Evolutionary conservation across 1,139 yeast genomes (phyloP), one percentile per base, ranked within the genome.

Genomic region (Geotrichum phurueaensis): DNA sequence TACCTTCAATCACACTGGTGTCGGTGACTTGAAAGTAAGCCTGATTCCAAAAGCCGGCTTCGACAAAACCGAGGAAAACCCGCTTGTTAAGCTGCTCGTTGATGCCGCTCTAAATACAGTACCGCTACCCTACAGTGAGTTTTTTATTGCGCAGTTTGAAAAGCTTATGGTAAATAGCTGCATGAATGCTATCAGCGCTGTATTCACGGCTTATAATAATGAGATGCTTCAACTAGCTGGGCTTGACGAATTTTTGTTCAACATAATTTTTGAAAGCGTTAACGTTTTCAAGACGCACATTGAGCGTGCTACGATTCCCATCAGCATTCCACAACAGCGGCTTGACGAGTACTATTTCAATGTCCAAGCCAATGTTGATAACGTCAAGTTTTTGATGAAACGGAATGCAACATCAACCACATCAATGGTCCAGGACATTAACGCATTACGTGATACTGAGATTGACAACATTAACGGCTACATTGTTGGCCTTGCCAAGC

Each of bases 381-480:
- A 51, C 33, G 12, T 51, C 18, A 51, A 27, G 31, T 50, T 39
- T 27, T 25, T 56, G 29, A 51, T 39, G 2, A 36, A 39, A 4
- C 45, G 51, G 9, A 51, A 56, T 31, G 22, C 18, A 15, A 18
- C 12, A 25, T 50, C 59, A 12, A 56, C 54, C 1, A 56, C 59
- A 20, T 56, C 59, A n/a, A 94, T 92, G 98, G 80, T 96, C 67
- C 90, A 88, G 66, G 98, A 92, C 68, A 79, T 87, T 1, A 72
- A 82, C 54, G 77, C 80, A 64, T 76, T 84, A 59, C 79, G 84
- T 65, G 78, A 77, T 29, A 87, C 96, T 0, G 99, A 92, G 70
- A 81, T 92, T 36, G 87, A 86, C 63, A 87, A 81, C 71, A 85
- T 92, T 63, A 92, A 90, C 69, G 96, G 96, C 2, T 85, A 82